Evolutionary conservation across 768 basidiomycete species (phyloP).

Genomic region (Podaxis pistillaris): DNA sequence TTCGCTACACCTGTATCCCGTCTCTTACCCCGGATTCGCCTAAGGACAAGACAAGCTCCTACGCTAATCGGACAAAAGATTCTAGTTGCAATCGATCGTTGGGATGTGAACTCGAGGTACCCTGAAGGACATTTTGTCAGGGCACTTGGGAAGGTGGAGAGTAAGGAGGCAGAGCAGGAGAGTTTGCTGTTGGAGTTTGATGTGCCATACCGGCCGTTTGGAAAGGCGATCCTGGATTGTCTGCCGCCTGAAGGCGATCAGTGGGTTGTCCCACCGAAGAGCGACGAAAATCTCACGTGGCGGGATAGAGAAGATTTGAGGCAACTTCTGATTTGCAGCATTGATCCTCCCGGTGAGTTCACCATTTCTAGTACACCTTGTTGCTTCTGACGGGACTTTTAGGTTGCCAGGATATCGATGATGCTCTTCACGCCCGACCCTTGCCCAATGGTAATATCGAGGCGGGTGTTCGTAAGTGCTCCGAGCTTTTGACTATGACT

Average conservation of each 20-base stretch:
- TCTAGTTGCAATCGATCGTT: constrained; percentile 90
- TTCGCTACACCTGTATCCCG: constrained; percentile 94
- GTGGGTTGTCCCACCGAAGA: constrained; percentile 91
- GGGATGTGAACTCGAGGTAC: constrained; percentile 85
- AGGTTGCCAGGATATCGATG: constrained; percentile 99
- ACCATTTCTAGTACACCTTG: background rate
- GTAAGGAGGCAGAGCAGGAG: constrained; percentile 96
- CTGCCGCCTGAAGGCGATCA: constrained; percentile 84
- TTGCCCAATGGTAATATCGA: constrained; percentile 94
- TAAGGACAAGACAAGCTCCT: constrained; percentile 94
- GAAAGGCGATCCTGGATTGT: constrained; percentile 91
- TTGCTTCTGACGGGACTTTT: background rate
- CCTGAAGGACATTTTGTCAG: constrained; percentile 98
- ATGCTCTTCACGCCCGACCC: constrained; percentile 87
- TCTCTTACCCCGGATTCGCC: constrained; percentile 87
- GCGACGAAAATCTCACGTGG: constrained; percentile 51
- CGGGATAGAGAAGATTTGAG: constrained; percentile 84
- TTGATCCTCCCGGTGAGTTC: constrained; percentile 83
- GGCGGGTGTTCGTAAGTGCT: constrained; percentile 93
- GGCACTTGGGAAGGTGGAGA: constrained; percentile 85
- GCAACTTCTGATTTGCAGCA: constrained; percentile 86
- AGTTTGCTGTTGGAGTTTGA: constrained; percentile 92
- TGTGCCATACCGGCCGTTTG: constrained; percentile 94
- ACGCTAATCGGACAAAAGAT: constrained; percentile 90
- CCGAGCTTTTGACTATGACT: background rate